Percentiles rank a stretch among this genome's conserved stretches.
phyloP scores from a whole-genome alignment of 306 rosid genomes.

The Astragalus glycyphyllos region DNA sequence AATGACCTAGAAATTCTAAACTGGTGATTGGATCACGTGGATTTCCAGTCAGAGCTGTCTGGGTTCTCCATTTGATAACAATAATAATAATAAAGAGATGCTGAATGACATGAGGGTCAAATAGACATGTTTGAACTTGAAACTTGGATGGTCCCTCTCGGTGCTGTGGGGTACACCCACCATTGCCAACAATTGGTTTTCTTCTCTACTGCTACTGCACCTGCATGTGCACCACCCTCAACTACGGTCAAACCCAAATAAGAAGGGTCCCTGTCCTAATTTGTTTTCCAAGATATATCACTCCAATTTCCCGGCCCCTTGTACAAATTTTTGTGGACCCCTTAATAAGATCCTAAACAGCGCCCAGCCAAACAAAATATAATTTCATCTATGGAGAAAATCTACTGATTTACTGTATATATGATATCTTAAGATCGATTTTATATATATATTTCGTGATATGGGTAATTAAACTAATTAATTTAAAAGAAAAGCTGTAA shows the following conservation, averaged over 20 bases:
- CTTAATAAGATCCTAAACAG: conserved; percentile 32
- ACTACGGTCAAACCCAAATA: conserved; percentile 54
- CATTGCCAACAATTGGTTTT: conserved; percentile 18
- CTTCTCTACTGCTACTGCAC: neutral
- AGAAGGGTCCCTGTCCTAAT: conserved; percentile 44
- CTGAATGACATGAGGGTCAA: conserved; percentile 45
- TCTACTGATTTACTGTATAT: neutral
- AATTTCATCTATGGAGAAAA: neutral
- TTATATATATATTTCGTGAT: neutral
- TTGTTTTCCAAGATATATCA: conserved; percentile 33
- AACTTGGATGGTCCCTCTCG: conserved; percentile 35
- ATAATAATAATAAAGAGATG: neutral
- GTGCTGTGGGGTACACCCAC: conserved; percentile 36
- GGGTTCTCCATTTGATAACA: conserved; percentile 25
- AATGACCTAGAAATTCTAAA: conserved; percentile 60
- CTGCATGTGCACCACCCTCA: conserved; percentile 46
- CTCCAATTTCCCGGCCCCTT: conserved; percentile 37
- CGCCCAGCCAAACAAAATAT: conserved; percentile 27
- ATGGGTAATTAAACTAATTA: neutral
- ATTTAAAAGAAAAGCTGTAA: neutral
- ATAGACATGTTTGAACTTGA: conserved; percentile 37
- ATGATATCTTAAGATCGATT: neutral
- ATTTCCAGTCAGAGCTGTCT: conserved; percentile 48
- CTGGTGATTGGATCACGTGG: conserved; percentile 70
- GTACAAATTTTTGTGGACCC: conserved; percentile 51